Conservation (phyloP, 2,329 filamentous ascomycete species). For the Penicillium sp. region DNA sequence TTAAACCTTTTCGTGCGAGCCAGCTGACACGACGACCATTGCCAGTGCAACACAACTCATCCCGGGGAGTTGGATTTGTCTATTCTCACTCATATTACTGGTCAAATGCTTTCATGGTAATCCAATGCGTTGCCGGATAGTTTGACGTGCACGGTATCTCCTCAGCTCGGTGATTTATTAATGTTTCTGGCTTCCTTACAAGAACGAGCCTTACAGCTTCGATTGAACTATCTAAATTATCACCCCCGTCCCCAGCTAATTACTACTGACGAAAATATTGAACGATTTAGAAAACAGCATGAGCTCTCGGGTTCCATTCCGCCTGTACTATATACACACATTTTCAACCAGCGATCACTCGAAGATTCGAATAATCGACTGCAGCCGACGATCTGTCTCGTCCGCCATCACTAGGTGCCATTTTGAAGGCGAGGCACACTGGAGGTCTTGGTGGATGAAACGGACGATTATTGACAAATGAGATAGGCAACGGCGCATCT, state of each 20-base stretch:
- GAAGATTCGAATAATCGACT: slow-evolving; percentile 31
- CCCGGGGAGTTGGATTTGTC: not conserved
- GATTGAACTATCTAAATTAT: not conserved
- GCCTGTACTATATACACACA: not conserved
- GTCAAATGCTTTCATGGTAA: not conserved
- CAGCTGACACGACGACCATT: not conserved
- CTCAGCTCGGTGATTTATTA: not conserved
- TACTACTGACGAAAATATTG: not conserved
- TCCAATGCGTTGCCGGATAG: not conserved
- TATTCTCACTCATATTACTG: not conserved
- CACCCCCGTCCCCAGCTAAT: not conserved
- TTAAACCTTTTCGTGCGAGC: not conserved
- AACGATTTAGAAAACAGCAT: not conserved
- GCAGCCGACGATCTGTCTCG: slow-evolving; percentile 32
- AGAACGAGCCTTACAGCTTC: not conserved
- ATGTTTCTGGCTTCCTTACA: not conserved
- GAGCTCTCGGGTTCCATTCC: not conserved
- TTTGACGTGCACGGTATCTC: not conserved
- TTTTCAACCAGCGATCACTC: slow-evolving; percentile 19
- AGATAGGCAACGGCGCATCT: slow-evolving; percentile 29
- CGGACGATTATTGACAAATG: slow-evolving; percentile 28
- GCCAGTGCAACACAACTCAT: not conserved
- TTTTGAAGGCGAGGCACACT: slow-evolving; percentile 7
- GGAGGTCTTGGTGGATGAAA: slow-evolving; percentile 22
- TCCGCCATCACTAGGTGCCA: slow-evolving; percentile 32